These are phyloP conservation scores for Gnetum montanum DNA, from an alignment of 75 land plant species.

Conservation along the genomic window DNA sequence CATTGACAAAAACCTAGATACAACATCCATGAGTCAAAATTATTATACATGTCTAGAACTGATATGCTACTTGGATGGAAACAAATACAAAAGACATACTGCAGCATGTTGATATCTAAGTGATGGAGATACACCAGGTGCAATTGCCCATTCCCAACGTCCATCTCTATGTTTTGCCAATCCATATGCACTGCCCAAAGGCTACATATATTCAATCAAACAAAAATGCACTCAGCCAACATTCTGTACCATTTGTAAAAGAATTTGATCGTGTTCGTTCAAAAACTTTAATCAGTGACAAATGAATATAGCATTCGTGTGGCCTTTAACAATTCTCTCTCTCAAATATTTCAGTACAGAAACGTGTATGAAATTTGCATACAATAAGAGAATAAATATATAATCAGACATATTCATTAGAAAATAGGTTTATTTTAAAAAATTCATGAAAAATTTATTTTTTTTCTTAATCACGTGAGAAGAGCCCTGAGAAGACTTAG, in stretches of 20 bases:
- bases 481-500: too few species aligned
- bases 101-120: slow-evolving; percentile 53
- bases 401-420: too few species aligned
- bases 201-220: slow-evolving; percentile 19
- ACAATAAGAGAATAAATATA: too few species aligned
- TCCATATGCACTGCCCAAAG: slow-evolving; percentile 39
- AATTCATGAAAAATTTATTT: too few species aligned
- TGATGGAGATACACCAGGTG: slow-evolving; percentile 47
- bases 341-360: too few species aligned
- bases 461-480: too few species aligned
- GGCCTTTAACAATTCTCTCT: too few species aligned
- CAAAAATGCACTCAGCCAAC: not conserved
- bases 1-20: slow-evolving; percentile 44
- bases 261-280: too few species aligned
- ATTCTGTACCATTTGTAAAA: too few species aligned
- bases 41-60: not conserved
- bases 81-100: slow-evolving; percentile 13
- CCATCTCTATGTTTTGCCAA: slow-evolving; percentile 51
- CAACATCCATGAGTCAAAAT: not conserved
- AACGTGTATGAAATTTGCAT: too few species aligned
- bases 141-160: slow-evolving; percentile 50
- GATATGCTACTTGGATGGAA: not conserved
- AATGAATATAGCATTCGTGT: too few species aligned
- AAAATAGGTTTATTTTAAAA: too few species aligned
- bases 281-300: not conserved